phyloP scores from a whole-genome alignment of 257 asterid genomes.

The Jacaranda copaia region DNA sequence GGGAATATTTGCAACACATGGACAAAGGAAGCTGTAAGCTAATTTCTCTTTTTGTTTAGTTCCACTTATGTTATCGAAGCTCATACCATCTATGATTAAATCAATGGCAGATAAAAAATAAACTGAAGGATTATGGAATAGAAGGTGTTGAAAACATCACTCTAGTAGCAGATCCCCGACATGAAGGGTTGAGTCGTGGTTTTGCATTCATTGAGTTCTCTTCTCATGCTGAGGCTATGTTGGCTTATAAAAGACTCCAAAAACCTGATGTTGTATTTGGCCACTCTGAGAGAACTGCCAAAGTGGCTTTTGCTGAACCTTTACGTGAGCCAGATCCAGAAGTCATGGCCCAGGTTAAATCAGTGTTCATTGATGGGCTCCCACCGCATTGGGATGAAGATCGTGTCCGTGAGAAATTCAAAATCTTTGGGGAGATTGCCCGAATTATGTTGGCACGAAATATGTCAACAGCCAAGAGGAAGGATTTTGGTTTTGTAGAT shows the following conservation, averaged over 20 bases:
- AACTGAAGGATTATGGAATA: slow-evolving; percentile 63
- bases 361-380: slow-evolving; percentile 71
- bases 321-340: slow-evolving; percentile 69
- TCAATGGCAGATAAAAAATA: slow-evolving; percentile 54
- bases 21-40: slow-evolving; percentile 64
- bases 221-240: slow-evolving; percentile 61
- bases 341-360: slow-evolving; percentile 72
- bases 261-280: slow-evolving; percentile 66
- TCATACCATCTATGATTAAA: slow-evolving; percentile 6
- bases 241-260: slow-evolving; percentile 68
- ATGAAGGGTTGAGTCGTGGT: slow-evolving; percentile 74
- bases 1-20: slow-evolving; percentile 76
- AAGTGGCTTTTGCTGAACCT: slow-evolving; percentile 78
- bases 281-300: slow-evolving; percentile 68
- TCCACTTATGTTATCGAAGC: slow-evolving; percentile 3
- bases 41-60: background rate
- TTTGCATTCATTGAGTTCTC: slow-evolving; percentile 69
- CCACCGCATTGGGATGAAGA: slow-evolving; percentile 72
- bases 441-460: slow-evolving; percentile 58
- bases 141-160: slow-evolving; percentile 60
- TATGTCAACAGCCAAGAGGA: slow-evolving; percentile 68
- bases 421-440: slow-evolving; percentile 57
- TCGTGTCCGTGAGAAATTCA: slow-evolving; percentile 53
- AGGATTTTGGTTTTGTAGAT: slow-evolving; percentile 74
- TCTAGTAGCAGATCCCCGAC: slow-evolving; percentile 61